Evolutionary conservation across 768 basidiomycete genomes (phyloP).

Genomic region (Leccinum disarticulatum): DNA sequence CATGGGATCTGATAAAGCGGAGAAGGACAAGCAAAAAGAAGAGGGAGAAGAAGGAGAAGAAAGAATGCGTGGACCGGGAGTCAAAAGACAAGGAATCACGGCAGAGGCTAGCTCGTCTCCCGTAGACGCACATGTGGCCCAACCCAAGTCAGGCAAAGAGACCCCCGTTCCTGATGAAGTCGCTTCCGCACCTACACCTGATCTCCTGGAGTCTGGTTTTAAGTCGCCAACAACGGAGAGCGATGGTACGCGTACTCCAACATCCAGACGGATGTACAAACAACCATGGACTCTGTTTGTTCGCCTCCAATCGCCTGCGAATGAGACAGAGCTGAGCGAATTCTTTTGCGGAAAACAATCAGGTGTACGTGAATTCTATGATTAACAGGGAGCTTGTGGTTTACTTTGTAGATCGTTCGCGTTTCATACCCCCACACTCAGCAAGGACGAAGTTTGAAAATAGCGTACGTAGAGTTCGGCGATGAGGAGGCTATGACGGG

Average conservation of each 20-base stretch:
- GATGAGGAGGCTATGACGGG: constrained; percentile 84
- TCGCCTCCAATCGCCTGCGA: constrained; percentile 53
- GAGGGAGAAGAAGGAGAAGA: constrained; percentile 64
- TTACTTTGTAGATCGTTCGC: constrained; percentile 56
- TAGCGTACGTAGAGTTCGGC: constrained; percentile 88
- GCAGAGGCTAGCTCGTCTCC: constrained; percentile 29
- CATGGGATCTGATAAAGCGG: constrained; percentile 46
- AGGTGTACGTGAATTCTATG: constrained; percentile 49
- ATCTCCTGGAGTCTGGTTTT: constrained; percentile 33
- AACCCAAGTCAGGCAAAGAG: constrained; percentile 40
- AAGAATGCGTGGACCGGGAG: constrained; percentile 47
- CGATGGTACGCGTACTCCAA: constrained; percentile 70
- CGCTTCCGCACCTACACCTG: constrained; percentile 26
- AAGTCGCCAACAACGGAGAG: constrained; percentile 62
- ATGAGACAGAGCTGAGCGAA: constrained; percentile 66
- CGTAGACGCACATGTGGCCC: constrained; percentile 21
- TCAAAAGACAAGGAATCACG: constrained; percentile 38
- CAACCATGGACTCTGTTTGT: constrained; percentile 88
- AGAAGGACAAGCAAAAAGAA: constrained; percentile 56
- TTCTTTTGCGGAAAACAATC: constrained; percentile 73
- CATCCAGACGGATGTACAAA: constrained; percentile 56
- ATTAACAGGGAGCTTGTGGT: neutral
- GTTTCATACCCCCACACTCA: constrained; percentile 56
- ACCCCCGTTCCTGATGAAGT: constrained; percentile 34
- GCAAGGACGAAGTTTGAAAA: constrained; percentile 49